These are phyloP conservation scores for Fusarium sp. DNA, from an alignment of 2,329 filamentous ascomycete genomes.

Conservation along the genomic window DNA sequence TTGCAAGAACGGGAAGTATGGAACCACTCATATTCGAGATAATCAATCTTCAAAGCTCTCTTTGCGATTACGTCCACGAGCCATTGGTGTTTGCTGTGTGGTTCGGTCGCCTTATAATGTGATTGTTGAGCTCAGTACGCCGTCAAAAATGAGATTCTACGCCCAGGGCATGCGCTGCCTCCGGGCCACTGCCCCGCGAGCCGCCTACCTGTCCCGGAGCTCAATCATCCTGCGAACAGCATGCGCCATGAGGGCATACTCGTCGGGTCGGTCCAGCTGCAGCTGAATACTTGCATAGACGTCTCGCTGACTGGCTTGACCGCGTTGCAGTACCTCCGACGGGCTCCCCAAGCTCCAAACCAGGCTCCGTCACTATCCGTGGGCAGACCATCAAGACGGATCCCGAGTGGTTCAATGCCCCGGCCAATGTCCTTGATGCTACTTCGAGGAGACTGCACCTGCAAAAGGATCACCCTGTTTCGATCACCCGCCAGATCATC, in stretches of 20 bases:
- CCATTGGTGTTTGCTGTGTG: slow-evolving; percentile 24
- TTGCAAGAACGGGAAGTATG: slow-evolving; percentile 4
- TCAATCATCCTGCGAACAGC: slow-evolving; percentile 38
- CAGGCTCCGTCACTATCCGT: slow-evolving; percentile 65
- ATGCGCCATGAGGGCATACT: slow-evolving; percentile 42
- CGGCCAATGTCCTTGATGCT: slow-evolving; percentile 78
- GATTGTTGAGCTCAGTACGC: slow-evolving; percentile 32
- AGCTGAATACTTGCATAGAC: slow-evolving; percentile 22
- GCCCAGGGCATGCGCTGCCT: slow-evolving; percentile 46
- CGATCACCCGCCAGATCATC: slow-evolving; percentile 91
- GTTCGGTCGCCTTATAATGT: slow-evolving; percentile 27
- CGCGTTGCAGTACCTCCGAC: slow-evolving; percentile 33
- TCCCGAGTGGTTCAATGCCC: slow-evolving; percentile 84
- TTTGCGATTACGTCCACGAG: neutral
- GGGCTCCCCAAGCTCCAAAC: slow-evolving; percentile 44
- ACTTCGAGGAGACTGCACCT: slow-evolving; percentile 86
- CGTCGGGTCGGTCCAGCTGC: slow-evolving; percentile 41
- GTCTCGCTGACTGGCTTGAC: slow-evolving; percentile 38
- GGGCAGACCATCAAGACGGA: slow-evolving; percentile 71
- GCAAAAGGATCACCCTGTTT: slow-evolving; percentile 89
- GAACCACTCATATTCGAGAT: slow-evolving; percentile 3
- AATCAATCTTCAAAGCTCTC: neutral
- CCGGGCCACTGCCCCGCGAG: slow-evolving; percentile 42
- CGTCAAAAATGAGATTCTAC: slow-evolving; percentile 42
- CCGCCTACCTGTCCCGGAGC: slow-evolving; percentile 39